Conservation (phyloP, 1,139 yeast species). For the Geotrichum phurueaensis region DNA sequence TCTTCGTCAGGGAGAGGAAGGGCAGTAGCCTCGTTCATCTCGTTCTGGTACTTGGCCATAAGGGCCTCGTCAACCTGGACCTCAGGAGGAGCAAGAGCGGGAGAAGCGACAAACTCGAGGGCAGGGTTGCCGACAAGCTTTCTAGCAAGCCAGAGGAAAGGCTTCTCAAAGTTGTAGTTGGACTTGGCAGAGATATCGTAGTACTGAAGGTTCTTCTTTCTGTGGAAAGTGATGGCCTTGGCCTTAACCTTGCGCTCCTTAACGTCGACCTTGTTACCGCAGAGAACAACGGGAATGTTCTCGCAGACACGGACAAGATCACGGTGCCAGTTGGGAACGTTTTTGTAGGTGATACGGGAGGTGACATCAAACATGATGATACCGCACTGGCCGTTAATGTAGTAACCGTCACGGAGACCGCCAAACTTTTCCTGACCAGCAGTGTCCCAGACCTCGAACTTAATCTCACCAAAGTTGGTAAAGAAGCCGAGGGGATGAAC, state of each 20-base stretch:
- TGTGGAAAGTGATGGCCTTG: slow-evolving; percentile 99
- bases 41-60: slow-evolving; percentile 98
- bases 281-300: slow-evolving; percentile 96
- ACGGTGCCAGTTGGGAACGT: slow-evolving; percentile 99
- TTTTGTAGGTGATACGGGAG: slow-evolving; percentile 97
- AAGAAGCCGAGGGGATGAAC: slow-evolving; percentile 97
- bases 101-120: slow-evolving; percentile 97
- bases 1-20: slow-evolving; percentile 99
- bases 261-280: slow-evolving; percentile 99
- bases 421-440: slow-evolving; percentile 99
- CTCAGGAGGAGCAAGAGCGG: slow-evolving; percentile 99
- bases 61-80: slow-evolving; percentile 92
- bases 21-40: slow-evolving; percentile 99
- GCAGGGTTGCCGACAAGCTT: slow-evolving; percentile 97
- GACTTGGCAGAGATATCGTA: slow-evolving; percentile 99
- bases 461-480: slow-evolving; percentile 98
- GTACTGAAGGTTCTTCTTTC: slow-evolving; percentile 99
- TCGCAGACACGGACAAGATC: slow-evolving; percentile 99
- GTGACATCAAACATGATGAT: slow-evolving; percentile 99
- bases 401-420: slow-evolving; percentile 98
- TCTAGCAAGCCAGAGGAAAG: slow-evolving; percentile 99
- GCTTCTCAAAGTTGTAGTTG: slow-evolving; percentile 99
- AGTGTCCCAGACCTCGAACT: slow-evolving; percentile 99
- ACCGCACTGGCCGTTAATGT: slow-evolving; percentile 99
- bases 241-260: slow-evolving; percentile 99